Conservation (phyloP, 768 basidiomycete genomes). For the Cystobasidium onofrii region DNA sequence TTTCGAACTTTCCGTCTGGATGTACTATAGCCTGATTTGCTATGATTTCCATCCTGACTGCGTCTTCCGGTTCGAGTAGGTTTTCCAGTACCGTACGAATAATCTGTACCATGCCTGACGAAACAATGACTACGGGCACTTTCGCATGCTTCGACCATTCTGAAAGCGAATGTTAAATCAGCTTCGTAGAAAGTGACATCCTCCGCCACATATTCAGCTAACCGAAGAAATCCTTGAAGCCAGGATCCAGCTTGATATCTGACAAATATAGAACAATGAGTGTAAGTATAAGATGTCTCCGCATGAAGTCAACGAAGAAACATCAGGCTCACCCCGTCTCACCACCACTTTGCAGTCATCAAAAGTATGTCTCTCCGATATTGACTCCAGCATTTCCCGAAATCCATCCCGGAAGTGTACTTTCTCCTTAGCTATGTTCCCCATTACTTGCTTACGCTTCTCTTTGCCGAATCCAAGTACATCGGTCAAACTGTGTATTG, state of each 20-base stretch:
- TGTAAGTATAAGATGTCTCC: too few relatives aligned
- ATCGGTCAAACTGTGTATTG: constrained; percentile 58
- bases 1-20: constrained; percentile 56
- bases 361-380: constrained; percentile 61
- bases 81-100: constrained; percentile 84
- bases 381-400: constrained; percentile 72
- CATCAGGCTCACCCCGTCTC: constrained; percentile 57
- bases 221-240: constrained; percentile 74
- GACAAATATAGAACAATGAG: background rate
- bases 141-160: constrained; percentile 69
- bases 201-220: background rate
- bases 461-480: constrained; percentile 74
- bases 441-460: constrained; percentile 64
- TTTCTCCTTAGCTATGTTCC: constrained; percentile 60
- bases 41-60: constrained; percentile 73
- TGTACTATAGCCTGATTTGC: constrained; percentile 75
- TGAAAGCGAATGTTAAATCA: background rate
- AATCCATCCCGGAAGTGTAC: constrained; percentile 79
- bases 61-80: constrained; percentile 64
- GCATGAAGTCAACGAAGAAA: too few relatives aligned
- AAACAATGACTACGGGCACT: constrained; percentile 86
- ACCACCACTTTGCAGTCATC: constrained; percentile 75
- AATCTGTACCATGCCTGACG: constrained; percentile 82
- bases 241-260: constrained; percentile 80
- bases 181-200: background rate